Percentiles rank a stretch among this genome's conserved stretches.
These are phyloP conservation scores for Fusarium veterinarium DNA, from an alignment of 2,329 filamentous ascomycete genomes.

Conservation along the genomic window DNA sequence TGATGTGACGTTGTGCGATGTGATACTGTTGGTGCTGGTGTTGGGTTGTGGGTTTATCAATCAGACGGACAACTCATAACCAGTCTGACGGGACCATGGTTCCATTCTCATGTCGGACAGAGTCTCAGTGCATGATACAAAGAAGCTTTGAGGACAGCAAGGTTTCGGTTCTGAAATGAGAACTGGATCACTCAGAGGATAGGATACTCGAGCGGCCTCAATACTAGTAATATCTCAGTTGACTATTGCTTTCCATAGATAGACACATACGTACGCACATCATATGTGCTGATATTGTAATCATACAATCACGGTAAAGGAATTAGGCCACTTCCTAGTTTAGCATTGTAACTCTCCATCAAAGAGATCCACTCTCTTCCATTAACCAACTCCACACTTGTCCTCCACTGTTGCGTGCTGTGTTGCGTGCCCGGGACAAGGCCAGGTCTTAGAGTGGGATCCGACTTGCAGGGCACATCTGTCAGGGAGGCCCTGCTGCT, in stretches of 20 bases:
- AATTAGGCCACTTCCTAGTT: slow-evolving; percentile 6
- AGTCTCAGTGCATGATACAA: neutral
- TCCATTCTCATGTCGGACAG: slow-evolving; percentile 8
- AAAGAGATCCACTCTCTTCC: slow-evolving; percentile 17
- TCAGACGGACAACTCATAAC: slow-evolving; percentile 1
- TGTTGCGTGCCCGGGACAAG: slow-evolving; percentile 25
- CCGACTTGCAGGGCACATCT: slow-evolving; percentile 17
- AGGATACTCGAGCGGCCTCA: neutral
- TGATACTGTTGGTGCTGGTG: neutral
- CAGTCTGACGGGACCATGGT: slow-evolving; percentile 18
- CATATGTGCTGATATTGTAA: neutral
- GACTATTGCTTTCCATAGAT: neutral
- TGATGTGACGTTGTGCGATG: slow-evolving; percentile 5
- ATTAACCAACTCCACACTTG: slow-evolving; percentile 8
- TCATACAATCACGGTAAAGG: neutral
- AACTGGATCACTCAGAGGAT: neutral
- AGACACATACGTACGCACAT: neutral
- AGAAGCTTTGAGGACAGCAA: neutral
- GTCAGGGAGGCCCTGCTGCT: slow-evolving; percentile 5
- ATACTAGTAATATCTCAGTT: slow-evolving; percentile 10
- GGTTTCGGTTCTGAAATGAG: neutral
- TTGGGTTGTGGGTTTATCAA: slow-evolving; percentile 2
- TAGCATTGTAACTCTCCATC: slow-evolving; percentile 6
- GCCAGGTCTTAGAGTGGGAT: neutral
- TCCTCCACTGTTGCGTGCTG: slow-evolving; percentile 33